Percentiles rank a stretch among this genome's conserved stretches.
Evolutionary conservation across 495 filamentous ascomycete species (phyloP).

Genomic region (Hypomontagnella submonticulosa): DNA sequence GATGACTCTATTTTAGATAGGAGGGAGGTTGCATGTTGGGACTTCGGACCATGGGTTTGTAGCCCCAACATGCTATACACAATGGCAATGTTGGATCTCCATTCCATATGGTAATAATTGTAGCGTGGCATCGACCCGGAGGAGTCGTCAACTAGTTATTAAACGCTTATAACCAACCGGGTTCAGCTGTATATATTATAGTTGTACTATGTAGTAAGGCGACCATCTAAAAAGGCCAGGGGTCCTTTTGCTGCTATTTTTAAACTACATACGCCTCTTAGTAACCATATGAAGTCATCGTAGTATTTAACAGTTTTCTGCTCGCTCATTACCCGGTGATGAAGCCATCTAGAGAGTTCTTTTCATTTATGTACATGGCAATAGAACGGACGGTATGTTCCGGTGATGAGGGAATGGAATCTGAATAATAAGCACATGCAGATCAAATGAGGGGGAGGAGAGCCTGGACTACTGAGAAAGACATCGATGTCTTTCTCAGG

Average conservation of each 20-base stretch:
- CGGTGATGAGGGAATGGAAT: neutral
- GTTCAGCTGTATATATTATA: neutral
- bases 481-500: neutral
- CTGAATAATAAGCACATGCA: neutral
- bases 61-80: neutral
- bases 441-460: no score
- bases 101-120: no score
- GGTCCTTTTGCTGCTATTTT: slow-evolving; percentile 20
- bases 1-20: neutral
- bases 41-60: neutral
- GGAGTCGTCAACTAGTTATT: neutral
- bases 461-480: neutral
- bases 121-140: no score
- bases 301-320: neutral
- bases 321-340: slow-evolving; percentile 24
- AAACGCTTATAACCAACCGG: slow-evolving; percentile 6
- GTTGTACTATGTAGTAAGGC: slow-evolving; percentile 10
- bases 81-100: no score
- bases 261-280: slow-evolving; percentile 19
- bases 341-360: slow-evolving; percentile 10
- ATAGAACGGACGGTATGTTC: slow-evolving; percentile 10
- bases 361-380: neutral
- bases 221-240: neutral
- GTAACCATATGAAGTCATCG: slow-evolving; percentile 7
- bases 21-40: neutral